Conservation (phyloP, 1,139 yeast genomes). For the Diutina scorzettiae region DNA sequence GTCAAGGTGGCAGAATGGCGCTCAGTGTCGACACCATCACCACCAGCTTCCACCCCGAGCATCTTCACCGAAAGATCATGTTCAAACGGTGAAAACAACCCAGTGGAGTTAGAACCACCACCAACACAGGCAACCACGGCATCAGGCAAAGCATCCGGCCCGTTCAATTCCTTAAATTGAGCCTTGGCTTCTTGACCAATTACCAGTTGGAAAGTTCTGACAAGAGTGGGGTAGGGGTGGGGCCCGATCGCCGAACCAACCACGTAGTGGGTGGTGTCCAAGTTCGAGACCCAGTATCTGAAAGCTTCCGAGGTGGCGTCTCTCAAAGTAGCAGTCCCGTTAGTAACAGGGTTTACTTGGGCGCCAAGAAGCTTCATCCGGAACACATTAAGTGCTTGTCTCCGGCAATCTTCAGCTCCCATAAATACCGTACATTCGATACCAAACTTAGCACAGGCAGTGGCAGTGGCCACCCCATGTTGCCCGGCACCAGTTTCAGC, state of each 20-base stretch:
- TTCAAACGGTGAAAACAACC: slow-evolving; percentile 91
- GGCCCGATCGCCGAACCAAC: slow-evolving; percentile 99
- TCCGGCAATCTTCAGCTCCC: slow-evolving; percentile 99
- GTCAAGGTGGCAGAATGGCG: slow-evolving; percentile 89
- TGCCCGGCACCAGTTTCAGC: slow-evolving; percentile 99
- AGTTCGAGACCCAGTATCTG: slow-evolving; percentile 87
- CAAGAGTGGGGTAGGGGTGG: slow-evolving; percentile 96
- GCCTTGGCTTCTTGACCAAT: slow-evolving; percentile 92
- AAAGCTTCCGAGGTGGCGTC: slow-evolving; percentile 98
- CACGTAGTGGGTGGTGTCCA: slow-evolving; percentile 79
- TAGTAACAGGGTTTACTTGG: slow-evolving; percentile 80
- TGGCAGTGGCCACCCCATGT: slow-evolving; percentile 99
- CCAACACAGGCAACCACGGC: slow-evolving; percentile 98
- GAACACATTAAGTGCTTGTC: slow-evolving; percentile 96
- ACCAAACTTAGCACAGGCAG: slow-evolving; percentile 97
- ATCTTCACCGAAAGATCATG: slow-evolving; percentile 64
- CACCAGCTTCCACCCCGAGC: slow-evolving; percentile 97
- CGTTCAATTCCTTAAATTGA: slow-evolving; percentile 68
- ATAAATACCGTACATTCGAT: slow-evolving; percentile 89
- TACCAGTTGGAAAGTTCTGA: slow-evolving; percentile 95
- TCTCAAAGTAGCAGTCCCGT: slow-evolving; percentile 91
- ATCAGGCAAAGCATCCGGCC: slow-evolving; percentile 70
- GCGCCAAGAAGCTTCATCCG: slow-evolving; percentile 97
- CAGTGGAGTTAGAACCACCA: slow-evolving; percentile 96
- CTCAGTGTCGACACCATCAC: slow-evolving; percentile 83